Base-by-base conservation (phyloP, 2,329 filamentous ascomycete genomes). In the Xylariaceae sp. region DNA sequence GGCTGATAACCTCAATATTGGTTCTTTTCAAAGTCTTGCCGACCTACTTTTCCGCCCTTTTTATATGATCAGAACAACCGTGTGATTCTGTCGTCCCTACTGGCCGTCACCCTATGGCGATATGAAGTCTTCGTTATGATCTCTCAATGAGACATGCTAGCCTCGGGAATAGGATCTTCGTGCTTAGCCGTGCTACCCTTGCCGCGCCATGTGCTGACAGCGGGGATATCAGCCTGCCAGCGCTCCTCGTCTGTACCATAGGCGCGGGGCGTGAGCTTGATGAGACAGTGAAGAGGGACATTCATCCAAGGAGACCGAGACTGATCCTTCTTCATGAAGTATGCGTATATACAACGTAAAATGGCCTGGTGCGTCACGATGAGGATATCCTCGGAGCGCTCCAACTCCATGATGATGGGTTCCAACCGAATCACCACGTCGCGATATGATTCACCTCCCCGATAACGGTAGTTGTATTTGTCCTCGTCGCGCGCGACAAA, bases 391-490 rank as follows among this genome's bases (percentile, higher is more conserved):
- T 97, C 94, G 64, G 88, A 91, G 58, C 94, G 85, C 74, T 99
- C 94, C 46, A 99, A 81, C 72, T 99, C 94, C 94, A 99, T 99
- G 75, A 99, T 99, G 74, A 99, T 99, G 58, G 94, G 94, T 70
- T 99, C 94, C 0, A 99, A 85, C 1, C 94, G 91, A 67, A 97
- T 97, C 33, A 99, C 94, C 1, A 99, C 93, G 68, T 99, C 94
- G 50, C 93, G 90, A 73, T 99, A 87, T 57, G 90, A 95, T 76
- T 99, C 94, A 48, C 94, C 94, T 59, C 94, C 94, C 4, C 94
- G 88, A 75, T 99, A 99, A 52, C 94, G 91, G 76, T 99, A 99
- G 77, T 99, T 97, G 83, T 97, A 97, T 75, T 99, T 99, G 80
- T 99, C 94, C 63, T 96, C 91, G 72, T 99, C 94, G 58, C 94